phyloP scores from a whole-genome alignment of 2,329 filamentous ascomycete species.

The Cyclaneusma minus region DNA sequence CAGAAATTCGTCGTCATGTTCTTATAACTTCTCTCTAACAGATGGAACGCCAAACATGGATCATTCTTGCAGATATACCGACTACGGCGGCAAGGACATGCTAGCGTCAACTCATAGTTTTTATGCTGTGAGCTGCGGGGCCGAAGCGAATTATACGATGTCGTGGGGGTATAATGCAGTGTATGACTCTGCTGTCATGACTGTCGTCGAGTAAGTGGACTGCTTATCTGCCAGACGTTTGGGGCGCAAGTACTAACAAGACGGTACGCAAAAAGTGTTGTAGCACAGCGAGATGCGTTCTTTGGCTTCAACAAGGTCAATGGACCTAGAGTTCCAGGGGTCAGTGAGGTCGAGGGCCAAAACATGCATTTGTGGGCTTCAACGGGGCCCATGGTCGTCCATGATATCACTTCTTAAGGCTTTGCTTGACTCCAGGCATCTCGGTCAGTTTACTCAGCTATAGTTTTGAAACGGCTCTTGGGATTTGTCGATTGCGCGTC shows the following conservation, averaged over 20 bases:
- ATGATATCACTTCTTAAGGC: no score
- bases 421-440: no score
- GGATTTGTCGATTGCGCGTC: no score
- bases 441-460: no score
- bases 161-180: slow-evolving; percentile 2
- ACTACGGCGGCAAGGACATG: not conserved
- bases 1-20: no score
- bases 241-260: not conserved
- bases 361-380: no score
- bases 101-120: slow-evolving; percentile 1
- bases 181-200: slow-evolving; percentile 2
- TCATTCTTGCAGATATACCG: not conserved
- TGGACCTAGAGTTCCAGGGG: no score
- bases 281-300: slow-evolving; percentile 1
- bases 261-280: not conserved
- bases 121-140: slow-evolving; percentile 1
- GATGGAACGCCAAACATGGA: no score
- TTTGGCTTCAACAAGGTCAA: slow-evolving; percentile 3
- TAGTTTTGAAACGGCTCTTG: no score
- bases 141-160: slow-evolving; percentile 1
- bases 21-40: no score
- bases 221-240: not conserved
- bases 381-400: no score
- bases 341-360: no score
- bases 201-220: slow-evolving; percentile 1